Conservation (phyloP, 140 eudicot species). For the Erigeron philadelphicus region DNA sequence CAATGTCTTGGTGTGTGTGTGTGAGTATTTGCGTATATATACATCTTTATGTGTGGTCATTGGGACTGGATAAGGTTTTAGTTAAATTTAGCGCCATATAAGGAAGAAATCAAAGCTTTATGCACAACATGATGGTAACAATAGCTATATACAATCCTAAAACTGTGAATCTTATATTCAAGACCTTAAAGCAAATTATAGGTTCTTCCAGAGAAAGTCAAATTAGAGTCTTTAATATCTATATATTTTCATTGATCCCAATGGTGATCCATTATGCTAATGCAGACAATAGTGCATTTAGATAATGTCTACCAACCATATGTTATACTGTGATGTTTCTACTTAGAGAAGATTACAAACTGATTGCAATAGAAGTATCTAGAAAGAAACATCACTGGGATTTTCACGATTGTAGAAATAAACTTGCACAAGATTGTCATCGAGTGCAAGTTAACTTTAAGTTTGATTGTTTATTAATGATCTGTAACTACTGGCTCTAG, state of each 20-base stretch:
- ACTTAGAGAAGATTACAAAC: background rate
- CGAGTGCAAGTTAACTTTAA: background rate
- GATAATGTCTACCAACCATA: background rate
- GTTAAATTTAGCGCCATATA: background rate
- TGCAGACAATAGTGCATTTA: background rate
- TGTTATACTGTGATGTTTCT: background rate
- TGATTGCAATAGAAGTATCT: constrained; percentile 2
- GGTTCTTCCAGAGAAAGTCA: too few relatives aligned
- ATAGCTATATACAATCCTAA: background rate
- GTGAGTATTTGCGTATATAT: background rate
- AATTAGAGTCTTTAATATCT: background rate
- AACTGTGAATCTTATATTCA: background rate
- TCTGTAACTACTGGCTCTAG: background rate
- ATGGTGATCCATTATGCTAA: background rate
- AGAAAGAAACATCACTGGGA: background rate
- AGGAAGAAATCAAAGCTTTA: background rate
- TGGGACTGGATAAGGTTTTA: background rate
- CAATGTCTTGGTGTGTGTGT: background rate
- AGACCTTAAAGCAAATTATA: too few relatives aligned
- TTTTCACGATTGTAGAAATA: constrained; percentile 10
- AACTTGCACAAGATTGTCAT: too few relatives aligned
- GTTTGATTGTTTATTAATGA: background rate
- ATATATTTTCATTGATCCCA: background rate
- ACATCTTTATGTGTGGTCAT: background rate
- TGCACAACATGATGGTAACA: background rate